These are phyloP conservation scores for Suillus sp. DNA, from an alignment of 768 basidiomycete genomes.

Conservation along the genomic window DNA sequence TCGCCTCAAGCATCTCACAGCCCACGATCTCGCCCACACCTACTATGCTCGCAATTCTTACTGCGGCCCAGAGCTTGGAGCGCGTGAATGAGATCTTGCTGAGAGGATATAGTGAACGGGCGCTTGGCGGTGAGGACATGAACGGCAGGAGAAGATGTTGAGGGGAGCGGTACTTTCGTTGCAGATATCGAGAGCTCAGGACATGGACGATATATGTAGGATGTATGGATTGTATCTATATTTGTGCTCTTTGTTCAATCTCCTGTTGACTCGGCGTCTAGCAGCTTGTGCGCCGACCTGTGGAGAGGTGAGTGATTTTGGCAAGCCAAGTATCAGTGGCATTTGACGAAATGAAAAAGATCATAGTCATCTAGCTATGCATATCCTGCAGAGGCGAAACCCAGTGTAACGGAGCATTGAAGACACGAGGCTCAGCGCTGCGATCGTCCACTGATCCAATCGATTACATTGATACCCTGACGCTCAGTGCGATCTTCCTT, in stretches of 20 bases:
- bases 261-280: neutral
- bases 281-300: neutral
- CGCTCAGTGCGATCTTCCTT: neutral
- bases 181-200: neutral
- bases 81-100: slow-evolving; percentile 41
- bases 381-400: neutral
- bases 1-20: slow-evolving; percentile 12
- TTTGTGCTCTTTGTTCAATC: neutral
- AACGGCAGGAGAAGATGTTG: slow-evolving; percentile 11
- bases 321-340: neutral
- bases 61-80: slow-evolving; percentile 26
- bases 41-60: slow-evolving; percentile 25
- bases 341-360: neutral
- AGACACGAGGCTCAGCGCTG: neutral
- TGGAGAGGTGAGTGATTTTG: neutral
- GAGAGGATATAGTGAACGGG: slow-evolving; percentile 33
- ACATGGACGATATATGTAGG: neutral
- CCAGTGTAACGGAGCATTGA: neutral
- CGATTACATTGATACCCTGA: neutral
- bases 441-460: neutral
- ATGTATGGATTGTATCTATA: neutral
- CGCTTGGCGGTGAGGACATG: neutral
- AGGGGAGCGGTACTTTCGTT: neutral
- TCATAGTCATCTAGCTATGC: neutral
- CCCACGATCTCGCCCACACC: slow-evolving; percentile 25